Base-by-base conservation (phyloP, 768 basidiomycete genomes). In the Naganishia vishniacii region DNA sequence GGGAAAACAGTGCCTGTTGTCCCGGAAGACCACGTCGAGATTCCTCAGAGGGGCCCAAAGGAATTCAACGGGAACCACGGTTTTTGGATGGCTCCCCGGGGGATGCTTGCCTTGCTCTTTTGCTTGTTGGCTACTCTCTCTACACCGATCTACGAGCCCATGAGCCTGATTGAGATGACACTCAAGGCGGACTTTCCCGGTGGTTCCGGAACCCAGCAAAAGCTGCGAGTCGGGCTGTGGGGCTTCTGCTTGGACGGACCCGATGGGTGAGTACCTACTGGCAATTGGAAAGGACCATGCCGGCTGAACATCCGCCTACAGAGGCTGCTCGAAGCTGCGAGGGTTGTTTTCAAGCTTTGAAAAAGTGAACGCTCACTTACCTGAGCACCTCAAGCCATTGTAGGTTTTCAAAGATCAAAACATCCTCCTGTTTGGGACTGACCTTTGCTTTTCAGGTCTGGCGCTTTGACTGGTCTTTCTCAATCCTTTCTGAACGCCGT, bases 31-130 rank as follows among this genome's bases (percentile, higher is more conserved):
- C 34, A 56, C 23, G 37, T 23, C 20, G 53, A 56, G 25, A n/a
- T 18, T 11, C 53, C 53, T 26, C 32, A 40, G 12, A 56, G 9
- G 25, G 23, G 28, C 4, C 6, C 34, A 4, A 12, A 18, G 32
- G 34, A 34, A n/a, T 56, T 56, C 26, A 20, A 37, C 34, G 53
- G 53, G 6, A 56, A 56, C 23, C 53, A 56, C 20, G 53, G 53
- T 3, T 11, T 8, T 15, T 56, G 53, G 53, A 56, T 56, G 53
- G 53, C 25, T 12, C 53, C 53, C n/a, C 18, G 37, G 20, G 53
- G 20, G 23, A 13, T 56, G 34, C 5, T 34, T 4, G 32, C 53
- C 11, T 34, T 56, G 0, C n/a, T 56, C 3, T 11, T 56, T 18
- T 56, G 53, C 25, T 3, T 40, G 1, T 56, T 56, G 53, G 53